Percentiles rank a stretch among this genome's conserved stretches.
These are phyloP conservation scores for Ascocoryne sarcoides DNA, from an alignment of 2,329 filamentous ascomycete species.

Conservation along the genomic window DNA sequence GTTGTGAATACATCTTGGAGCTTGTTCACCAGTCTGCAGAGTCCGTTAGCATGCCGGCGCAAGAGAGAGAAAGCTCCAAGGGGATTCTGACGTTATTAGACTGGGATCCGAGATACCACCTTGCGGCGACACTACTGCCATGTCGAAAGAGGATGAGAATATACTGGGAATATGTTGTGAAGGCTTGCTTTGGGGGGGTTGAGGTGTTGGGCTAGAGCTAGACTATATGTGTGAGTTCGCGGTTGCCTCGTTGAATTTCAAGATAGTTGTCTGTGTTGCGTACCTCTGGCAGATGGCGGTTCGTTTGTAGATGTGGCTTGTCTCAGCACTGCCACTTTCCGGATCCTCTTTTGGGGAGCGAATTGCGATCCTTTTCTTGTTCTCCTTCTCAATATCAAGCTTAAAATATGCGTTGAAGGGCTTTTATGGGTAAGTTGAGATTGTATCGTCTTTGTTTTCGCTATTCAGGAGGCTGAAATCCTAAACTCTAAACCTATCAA, in stretches of 20 bases:
- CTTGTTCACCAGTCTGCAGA: conserved; percentile 80
- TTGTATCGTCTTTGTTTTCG: not conserved
- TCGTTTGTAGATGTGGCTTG: not conserved
- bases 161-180: conserved; percentile 1
- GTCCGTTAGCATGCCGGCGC: conserved; percentile 20
- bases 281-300: conserved; percentile 7
- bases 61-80: conserved; percentile 13
- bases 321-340: not conserved
- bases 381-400: too few species aligned
- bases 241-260: conserved; percentile 10
- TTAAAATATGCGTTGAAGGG: too few species aligned
- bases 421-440: too few species aligned
- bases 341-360: not conserved
- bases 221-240: conserved; percentile 6
- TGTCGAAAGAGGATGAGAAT: conserved; percentile 9
- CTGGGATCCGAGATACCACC: conserved; percentile 59
- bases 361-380: too few species aligned
- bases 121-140: conserved; percentile 26
- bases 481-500: not conserved
- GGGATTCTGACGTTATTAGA: conserved; percentile 50
- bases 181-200: conserved; percentile 1
- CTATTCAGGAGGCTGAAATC: not conserved
- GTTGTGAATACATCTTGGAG: conserved; percentile 99
- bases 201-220: conserved; percentile 3
- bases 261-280: conserved; percentile 10